These are phyloP conservation scores for Suillus variegatus DNA, from an alignment of 768 basidiomycete genomes.

Conservation along the genomic window DNA sequence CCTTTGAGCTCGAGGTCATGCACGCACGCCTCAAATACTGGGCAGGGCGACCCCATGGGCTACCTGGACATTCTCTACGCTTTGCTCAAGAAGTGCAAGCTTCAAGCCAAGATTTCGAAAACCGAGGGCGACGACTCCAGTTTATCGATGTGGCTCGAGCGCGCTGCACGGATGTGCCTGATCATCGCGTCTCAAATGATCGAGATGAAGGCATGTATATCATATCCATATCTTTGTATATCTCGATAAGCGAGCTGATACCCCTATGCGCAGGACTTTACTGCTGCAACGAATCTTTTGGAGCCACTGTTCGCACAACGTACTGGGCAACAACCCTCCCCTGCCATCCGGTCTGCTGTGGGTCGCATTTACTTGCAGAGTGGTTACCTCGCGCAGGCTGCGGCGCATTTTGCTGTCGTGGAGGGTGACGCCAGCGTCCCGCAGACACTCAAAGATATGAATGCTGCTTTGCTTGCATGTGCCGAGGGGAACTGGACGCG, in stretches of 20 bases:
- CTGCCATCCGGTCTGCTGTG: slow-evolving; percentile 66
- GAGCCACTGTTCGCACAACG: slow-evolving; percentile 60
- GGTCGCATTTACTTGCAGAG: slow-evolving; percentile 76
- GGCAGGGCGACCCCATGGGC: slow-evolving; percentile 78
- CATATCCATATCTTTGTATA: not conserved
- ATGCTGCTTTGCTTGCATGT: slow-evolving; percentile 62
- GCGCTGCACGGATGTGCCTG: slow-evolving; percentile 70
- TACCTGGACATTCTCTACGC: slow-evolving; percentile 73
- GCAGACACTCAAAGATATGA: slow-evolving; percentile 52
- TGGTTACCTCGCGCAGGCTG: slow-evolving; percentile 63
- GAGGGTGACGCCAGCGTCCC: slow-evolving; percentile 47
- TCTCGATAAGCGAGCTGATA: slow-evolving; percentile 6
- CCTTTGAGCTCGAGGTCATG: slow-evolving; percentile 66
- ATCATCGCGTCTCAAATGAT: slow-evolving; percentile 81
- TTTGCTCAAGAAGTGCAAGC: slow-evolving; percentile 64
- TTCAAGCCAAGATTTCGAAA: not conserved
- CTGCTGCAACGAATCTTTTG: slow-evolving; percentile 67
- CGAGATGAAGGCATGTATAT: slow-evolving; percentile 71
- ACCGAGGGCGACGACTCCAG: slow-evolving; percentile 21
- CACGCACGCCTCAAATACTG: slow-evolving; percentile 76
- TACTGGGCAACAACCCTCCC: slow-evolving; percentile 33
- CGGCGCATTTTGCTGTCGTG: slow-evolving; percentile 49
- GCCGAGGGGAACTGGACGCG: slow-evolving; percentile 71
- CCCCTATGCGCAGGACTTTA: slow-evolving; percentile 53
- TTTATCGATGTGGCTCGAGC: slow-evolving; percentile 80